These are phyloP conservation scores for Hippophae gyantsensis DNA, from an alignment of 306 rosid species.

Conservation along the genomic window DNA sequence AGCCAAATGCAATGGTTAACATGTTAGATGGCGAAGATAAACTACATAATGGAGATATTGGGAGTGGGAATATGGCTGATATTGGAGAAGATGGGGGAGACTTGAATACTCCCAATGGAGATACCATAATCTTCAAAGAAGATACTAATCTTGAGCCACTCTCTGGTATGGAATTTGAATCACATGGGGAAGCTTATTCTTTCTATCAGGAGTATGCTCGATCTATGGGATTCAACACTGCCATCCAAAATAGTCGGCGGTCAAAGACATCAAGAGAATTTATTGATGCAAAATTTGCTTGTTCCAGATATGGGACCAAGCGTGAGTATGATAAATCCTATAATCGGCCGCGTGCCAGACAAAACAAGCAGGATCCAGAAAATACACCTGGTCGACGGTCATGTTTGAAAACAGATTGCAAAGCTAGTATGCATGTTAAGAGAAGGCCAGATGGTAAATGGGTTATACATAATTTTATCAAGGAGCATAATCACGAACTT, in stretches of 20 bases:
- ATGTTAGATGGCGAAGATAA: conserved; percentile 73
- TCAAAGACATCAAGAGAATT: conserved; percentile 95
- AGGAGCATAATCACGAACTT: conserved; percentile 93
- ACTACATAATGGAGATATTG: conserved; percentile 61
- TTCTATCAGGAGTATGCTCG: conserved; percentile 99
- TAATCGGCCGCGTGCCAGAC: conserved; percentile 83
- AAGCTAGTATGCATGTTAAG: conserved; percentile 99
- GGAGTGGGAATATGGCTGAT: conserved; percentile 51
- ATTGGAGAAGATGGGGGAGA: conserved; percentile 63
- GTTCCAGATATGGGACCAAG: conserved; percentile 95
- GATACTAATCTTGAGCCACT: conserved; percentile 96
- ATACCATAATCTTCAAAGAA: conserved; percentile 66
- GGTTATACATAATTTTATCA: conserved; percentile 93
- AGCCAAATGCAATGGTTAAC: conserved; percentile 59
- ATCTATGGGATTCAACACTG: conserved; percentile 94
- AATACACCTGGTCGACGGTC: conserved; percentile 86
- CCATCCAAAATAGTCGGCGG: conserved; percentile 96
- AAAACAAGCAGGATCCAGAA: conserved; percentile 85
- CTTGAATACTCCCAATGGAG: conserved; percentile 61
- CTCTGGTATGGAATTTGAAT: conserved; percentile 97
- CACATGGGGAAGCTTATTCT: conserved; percentile 92
- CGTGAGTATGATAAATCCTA: conserved; percentile 86
- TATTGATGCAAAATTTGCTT: conserved; percentile 98
- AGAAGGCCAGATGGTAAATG: conserved; percentile 94
- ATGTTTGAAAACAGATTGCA: conserved; percentile 91